Conservation (phyloP, 176 grass and related monocot species). For the Ananas comosus region DNA sequence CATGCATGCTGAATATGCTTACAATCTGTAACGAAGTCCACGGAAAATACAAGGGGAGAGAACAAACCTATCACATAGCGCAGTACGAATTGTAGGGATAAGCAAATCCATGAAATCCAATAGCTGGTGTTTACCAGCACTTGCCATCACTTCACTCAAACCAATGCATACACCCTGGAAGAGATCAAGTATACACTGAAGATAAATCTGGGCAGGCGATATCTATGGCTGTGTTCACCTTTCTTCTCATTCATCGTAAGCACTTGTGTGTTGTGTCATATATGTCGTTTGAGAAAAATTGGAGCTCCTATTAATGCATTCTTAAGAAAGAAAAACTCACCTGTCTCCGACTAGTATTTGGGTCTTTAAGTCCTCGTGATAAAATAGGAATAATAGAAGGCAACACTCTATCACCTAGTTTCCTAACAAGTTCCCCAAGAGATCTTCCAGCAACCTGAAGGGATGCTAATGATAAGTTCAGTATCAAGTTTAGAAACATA, state of each 20-base stretch:
- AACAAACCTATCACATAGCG: constrained; percentile 93
- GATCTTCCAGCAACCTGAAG: constrained; percentile 88
- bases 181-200: background rate
- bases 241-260: background rate
- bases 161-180: constrained; percentile 97
- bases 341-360: constrained; percentile 80
- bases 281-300: too few species aligned
- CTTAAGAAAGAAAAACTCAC: constrained; percentile 42
- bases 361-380: constrained; percentile 75
- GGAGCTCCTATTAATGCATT: background rate
- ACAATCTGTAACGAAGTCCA: constrained; percentile 23
- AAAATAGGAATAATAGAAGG: constrained; percentile 94
- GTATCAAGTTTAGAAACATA: constrained; percentile 13
- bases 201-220: background rate
- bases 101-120: constrained; percentile 89
- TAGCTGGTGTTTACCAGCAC: constrained; percentile 87
- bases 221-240: background rate
- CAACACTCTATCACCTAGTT: constrained; percentile 94
- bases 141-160: constrained; percentile 97
- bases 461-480: constrained; percentile 3
- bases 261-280: too few species aligned
- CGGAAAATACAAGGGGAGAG: constrained; percentile 18
- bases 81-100: constrained; percentile 94
- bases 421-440: constrained; percentile 94
- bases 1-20: constrained; percentile 15